Evolutionary conservation across 495 filamentous ascomycete genomes (phyloP).

Genomic region (Filosporella fistucella): DNA sequence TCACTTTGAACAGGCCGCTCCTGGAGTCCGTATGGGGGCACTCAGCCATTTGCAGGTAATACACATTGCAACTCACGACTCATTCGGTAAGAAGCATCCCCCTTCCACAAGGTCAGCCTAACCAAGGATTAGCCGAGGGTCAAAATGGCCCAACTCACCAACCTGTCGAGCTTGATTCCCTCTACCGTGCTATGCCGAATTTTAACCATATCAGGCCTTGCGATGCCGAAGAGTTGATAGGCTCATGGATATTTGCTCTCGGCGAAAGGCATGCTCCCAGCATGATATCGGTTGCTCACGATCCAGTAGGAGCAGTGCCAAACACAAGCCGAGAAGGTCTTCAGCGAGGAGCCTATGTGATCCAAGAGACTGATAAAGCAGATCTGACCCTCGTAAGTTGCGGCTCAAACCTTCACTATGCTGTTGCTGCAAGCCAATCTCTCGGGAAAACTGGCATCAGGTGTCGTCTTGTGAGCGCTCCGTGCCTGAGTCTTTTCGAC

Average conservation of each 20-base stretch:
- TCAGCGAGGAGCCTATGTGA: conserved; percentile 28
- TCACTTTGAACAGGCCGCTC: conserved; percentile 60
- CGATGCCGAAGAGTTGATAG: conserved; percentile 54
- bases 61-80: conserved; percentile 58
- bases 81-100: too few species aligned
- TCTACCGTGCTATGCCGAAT: conserved; percentile 59
- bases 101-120: too few species aligned
- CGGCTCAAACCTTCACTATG: conserved; percentile 29
- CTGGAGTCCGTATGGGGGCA: conserved; percentile 56
- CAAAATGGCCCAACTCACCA: conserved; percentile 61
- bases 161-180: conserved; percentile 49
- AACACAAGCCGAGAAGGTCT: conserved; percentile 23
- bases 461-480: conserved; percentile 19
- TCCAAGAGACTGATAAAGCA: conserved; percentile 26
- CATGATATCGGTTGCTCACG: conserved; percentile 28
- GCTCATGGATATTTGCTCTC: conserved; percentile 49
- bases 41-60: conserved; percentile 51
- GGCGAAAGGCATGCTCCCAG: conserved; percentile 33
- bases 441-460: too few species aligned
- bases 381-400: conserved; percentile 29
- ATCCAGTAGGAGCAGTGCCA: conserved; percentile 18
- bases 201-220: conserved; percentile 43
- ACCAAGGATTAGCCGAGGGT: conserved; percentile 51
- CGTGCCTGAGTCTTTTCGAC: conserved; percentile 22
- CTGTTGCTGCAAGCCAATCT: conserved; percentile 21